Conservation (phyloP, 2,329 filamentous ascomycete species). For the Coniochaeta sp. region DNA sequence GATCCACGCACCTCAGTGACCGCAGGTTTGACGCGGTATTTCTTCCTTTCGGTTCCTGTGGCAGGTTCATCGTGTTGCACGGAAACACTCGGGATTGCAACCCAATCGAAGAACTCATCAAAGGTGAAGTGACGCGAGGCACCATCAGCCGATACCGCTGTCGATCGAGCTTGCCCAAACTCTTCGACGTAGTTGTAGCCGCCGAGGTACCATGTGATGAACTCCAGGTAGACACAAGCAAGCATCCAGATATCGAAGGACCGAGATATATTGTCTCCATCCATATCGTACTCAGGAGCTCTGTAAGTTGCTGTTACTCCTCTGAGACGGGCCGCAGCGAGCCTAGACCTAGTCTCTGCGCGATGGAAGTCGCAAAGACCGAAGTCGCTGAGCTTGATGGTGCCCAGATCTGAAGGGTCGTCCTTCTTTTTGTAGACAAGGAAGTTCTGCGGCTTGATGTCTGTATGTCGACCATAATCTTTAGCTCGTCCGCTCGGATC, state of each 20-base stretch:
- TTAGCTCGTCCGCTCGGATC: neutral
- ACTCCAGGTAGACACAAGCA: neutral
- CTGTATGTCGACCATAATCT: neutral
- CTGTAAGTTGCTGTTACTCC: neutral
- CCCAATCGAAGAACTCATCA: too few relatives aligned
- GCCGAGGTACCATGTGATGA: neutral
- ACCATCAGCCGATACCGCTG: too few relatives aligned
- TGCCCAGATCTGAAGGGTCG: neutral
- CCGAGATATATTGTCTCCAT: neutral
- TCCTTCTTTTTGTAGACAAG: neutral
- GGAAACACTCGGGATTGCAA: too few relatives aligned
- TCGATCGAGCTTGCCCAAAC: neutral
- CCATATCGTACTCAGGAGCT: neutral
- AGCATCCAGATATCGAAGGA: neutral
- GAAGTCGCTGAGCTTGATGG: neutral
- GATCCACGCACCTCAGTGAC: too few relatives aligned
- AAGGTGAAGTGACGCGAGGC: too few relatives aligned
- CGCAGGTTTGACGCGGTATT: too few relatives aligned
- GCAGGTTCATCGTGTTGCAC: too few relatives aligned
- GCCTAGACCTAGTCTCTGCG: neutral
- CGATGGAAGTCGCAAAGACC: neutral
- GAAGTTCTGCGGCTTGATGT: neutral
- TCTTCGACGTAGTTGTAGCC: neutral
- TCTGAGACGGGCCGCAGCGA: neutral
- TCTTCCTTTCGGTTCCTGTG: too few relatives aligned